A percentile compares a stretch with the other conserved stretches of the same genome.
These are phyloP conservation scores for Eremothecium gossypii DNA, from an alignment of 1,139 yeast genomes.

Conservation along the genomic window DNA sequence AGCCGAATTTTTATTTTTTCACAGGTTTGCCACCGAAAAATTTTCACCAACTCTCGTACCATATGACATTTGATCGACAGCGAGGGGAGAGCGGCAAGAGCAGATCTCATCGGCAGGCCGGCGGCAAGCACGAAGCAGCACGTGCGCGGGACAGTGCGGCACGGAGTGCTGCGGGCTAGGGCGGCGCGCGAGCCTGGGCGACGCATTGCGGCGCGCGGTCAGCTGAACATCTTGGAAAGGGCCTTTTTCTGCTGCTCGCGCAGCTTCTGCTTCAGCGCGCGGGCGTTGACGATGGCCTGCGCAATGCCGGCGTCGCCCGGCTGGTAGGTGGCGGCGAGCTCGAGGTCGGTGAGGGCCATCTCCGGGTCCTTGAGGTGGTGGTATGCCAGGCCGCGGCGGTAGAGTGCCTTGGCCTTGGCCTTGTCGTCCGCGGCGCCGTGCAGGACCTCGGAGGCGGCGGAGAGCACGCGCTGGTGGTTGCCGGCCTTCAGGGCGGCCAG, in stretches of 20 bases:
- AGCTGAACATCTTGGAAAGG: constrained; percentile 66
- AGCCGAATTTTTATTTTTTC: background rate
- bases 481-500: constrained; percentile 62
- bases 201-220: background rate
- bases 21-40: constrained; percentile 4
- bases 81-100: too few species aligned
- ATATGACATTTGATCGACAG: background rate
- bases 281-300: constrained; percentile 58
- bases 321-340: constrained; percentile 53
- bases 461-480: constrained; percentile 46
- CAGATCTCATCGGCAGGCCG: too few species aligned
- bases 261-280: constrained; percentile 42
- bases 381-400: constrained; percentile 76
- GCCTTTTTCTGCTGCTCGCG: constrained; percentile 73
- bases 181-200: too few species aligned
- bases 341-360: constrained; percentile 56
- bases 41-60: constrained; percentile 1
- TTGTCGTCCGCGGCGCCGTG: constrained; percentile 55
- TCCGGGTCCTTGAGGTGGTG: constrained; percentile 58
- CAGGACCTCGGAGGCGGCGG: constrained; percentile 58
- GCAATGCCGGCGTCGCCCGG: constrained; percentile 71
- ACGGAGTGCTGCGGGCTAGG: too few species aligned
- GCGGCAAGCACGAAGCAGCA: too few species aligned
- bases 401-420: constrained; percentile 73
- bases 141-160: too few species aligned